Percentiles rank a stretch among this genome's conserved stretches.
Evolutionary conservation across 257 asterid species (phyloP).

Genomic region (Datura wrightii): DNA sequence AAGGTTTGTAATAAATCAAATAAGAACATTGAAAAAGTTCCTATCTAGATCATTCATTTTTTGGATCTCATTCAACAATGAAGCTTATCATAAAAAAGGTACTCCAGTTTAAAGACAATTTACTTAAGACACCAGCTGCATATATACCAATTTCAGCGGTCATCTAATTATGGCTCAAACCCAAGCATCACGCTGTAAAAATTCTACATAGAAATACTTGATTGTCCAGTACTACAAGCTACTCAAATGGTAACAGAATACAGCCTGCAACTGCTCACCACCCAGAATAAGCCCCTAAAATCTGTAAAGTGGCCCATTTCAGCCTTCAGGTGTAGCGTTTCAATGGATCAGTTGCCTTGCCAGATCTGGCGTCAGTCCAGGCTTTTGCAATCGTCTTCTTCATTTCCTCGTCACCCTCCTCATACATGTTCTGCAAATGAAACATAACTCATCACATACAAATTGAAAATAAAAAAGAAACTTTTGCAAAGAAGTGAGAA

Average conservation of each 20-base stretch:
- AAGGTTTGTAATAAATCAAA: not conserved
- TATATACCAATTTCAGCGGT: not conserved
- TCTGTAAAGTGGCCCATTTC: not conserved
- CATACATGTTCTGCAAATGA: constrained; percentile 72
- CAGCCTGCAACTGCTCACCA: not conserved
- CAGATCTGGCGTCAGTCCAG: constrained; percentile 88
- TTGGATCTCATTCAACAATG: too few species aligned
- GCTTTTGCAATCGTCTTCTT: constrained; percentile 85
- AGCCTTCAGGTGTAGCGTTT: constrained; percentile 48
- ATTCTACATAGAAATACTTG: not conserved
- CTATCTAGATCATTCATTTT: not conserved
- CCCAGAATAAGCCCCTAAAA: not conserved
- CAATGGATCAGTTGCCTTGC: constrained; percentile 69
- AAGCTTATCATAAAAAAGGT: not conserved
- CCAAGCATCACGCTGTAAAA: not conserved
- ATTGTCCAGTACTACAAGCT: not conserved
- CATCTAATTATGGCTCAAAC: not conserved
- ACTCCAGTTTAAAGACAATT: not conserved
- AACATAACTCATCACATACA: not conserved
- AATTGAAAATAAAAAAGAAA: not conserved
- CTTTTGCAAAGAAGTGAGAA: not conserved
- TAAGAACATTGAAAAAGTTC: not conserved
- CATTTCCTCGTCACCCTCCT: constrained; percentile 91
- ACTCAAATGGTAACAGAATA: not conserved
- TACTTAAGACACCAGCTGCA: not conserved